phyloP scores from a whole-genome alignment of 2,329 filamentous ascomycete genomes.

The Coleophoma crateriformis region DNA sequence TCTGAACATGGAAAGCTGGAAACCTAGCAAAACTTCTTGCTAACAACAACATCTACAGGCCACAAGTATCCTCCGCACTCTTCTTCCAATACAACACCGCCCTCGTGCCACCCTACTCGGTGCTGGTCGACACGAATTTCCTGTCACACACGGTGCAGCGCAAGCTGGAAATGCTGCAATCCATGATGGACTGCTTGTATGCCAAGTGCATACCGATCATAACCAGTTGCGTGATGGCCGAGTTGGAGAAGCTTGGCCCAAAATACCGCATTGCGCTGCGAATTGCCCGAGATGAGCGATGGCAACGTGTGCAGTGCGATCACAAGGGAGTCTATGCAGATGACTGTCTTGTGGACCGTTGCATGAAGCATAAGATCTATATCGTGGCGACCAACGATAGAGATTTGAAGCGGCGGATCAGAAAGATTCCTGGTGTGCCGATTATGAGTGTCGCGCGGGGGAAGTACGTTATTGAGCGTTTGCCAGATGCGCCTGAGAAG shows the following conservation, averaged over 20 bases:
- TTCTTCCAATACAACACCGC: constrained; percentile 89
- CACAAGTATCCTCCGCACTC: constrained; percentile 75
- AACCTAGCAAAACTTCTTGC: background rate
- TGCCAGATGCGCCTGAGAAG: constrained; percentile 74
- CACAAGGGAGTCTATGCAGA: constrained; percentile 88
- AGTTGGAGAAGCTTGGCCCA: constrained; percentile 82
- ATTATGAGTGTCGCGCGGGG: constrained; percentile 76
- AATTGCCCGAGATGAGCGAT: constrained; percentile 85
- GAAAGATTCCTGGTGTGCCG: constrained; percentile 67
- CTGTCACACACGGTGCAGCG: constrained; percentile 84
- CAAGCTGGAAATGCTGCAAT: constrained; percentile 81
- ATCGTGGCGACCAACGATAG: constrained; percentile 75
- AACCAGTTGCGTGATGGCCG: constrained; percentile 75
- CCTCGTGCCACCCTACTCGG: constrained; percentile 37
- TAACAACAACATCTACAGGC: constrained; percentile 33
- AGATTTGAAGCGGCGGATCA: constrained; percentile 68
- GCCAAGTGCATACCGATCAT: constrained; percentile 88
- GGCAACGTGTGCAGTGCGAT: constrained; percentile 79
- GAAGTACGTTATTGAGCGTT: constrained; percentile 90
- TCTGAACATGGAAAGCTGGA: background rate
- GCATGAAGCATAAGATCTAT: constrained; percentile 70
- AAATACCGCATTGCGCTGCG: constrained; percentile 84
- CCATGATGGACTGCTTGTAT: constrained; percentile 91
- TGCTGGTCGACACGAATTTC: constrained; percentile 87
- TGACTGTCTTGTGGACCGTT: constrained; percentile 70